Conservation (phyloP, 495 filamentous ascomycete species). For the Sabuloglossum arenarium region DNA sequence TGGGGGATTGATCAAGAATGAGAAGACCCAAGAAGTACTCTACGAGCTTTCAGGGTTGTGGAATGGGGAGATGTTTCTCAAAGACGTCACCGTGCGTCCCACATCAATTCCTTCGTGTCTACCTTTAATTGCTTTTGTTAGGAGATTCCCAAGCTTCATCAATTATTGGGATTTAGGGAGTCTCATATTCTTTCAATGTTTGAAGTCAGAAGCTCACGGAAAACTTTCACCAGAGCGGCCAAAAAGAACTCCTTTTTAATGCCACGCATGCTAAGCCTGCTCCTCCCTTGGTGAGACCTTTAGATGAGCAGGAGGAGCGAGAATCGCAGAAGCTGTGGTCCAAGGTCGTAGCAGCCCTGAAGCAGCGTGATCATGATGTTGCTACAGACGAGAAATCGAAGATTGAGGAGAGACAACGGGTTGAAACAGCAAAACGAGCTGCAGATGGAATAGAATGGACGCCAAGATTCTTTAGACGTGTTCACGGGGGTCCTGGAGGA, state of each 20-base stretch:
- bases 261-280: slow-evolving; percentile 56
- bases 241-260: slow-evolving; percentile 80
- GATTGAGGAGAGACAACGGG: slow-evolving; percentile 79
- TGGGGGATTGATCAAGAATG: slow-evolving; percentile 79
- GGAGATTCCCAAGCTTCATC: background rate
- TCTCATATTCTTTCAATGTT: background rate
- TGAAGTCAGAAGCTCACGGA: background rate
- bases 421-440: slow-evolving; percentile 62
- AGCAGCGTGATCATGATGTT: slow-evolving; percentile 61
- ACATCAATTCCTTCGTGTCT: background rate
- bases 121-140: background rate
- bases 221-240: slow-evolving; percentile 39
- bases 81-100: slow-evolving; percentile 47
- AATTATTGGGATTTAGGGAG: background rate
- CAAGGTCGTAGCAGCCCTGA: slow-evolving; percentile 58
- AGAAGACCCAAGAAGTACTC: slow-evolving; percentile 60
- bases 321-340: slow-evolving; percentile 83
- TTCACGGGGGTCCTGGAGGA: slow-evolving; percentile 50
- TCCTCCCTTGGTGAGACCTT: slow-evolving; percentile 48
- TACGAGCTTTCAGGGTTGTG: slow-evolving; percentile 85
- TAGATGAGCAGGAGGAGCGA: slow-evolving; percentile 73
- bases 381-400: slow-evolving; percentile 91
- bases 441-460: slow-evolving; percentile 79
- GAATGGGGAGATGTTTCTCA: slow-evolving; percentile 86
- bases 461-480: slow-evolving; percentile 59